Conservation (phyloP, 306 rosid species). For the Quercus gilva region DNA sequence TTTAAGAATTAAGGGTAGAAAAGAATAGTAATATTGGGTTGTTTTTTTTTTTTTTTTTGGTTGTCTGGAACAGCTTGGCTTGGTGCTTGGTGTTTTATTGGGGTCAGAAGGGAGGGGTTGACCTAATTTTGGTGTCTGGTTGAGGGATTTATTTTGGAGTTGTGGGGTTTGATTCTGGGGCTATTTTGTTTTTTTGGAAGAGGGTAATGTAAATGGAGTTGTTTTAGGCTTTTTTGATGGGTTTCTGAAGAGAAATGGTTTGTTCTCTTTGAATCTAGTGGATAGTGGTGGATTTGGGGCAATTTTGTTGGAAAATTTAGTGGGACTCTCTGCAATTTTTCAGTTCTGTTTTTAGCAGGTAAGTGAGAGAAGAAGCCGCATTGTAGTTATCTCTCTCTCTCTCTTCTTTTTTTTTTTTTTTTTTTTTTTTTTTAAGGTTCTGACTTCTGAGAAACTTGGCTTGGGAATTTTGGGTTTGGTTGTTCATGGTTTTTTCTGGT, state of each 20-base stretch:
- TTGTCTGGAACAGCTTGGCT: neutral
- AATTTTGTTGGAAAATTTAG: conserved; percentile 16
- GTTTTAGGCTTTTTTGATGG: conserved; percentile 43
- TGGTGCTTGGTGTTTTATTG: conserved; percentile 9
- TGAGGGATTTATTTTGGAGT: conserved; percentile 15
- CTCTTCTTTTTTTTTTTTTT: neutral
- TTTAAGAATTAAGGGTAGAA: neutral
- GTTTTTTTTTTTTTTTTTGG: neutral
- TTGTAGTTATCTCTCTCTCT: conserved; percentile 40
- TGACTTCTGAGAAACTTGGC: neutral
- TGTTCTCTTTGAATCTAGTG: conserved; percentile 22
- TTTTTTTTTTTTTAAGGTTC: neutral
- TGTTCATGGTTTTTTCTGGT: conserved; percentile 4
- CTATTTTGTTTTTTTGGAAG: conserved; percentile 14
- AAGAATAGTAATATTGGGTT: neutral
- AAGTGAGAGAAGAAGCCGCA: conserved; percentile 41
- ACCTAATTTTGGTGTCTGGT: conserved; percentile 49
- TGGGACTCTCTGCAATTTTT: conserved; percentile 20
- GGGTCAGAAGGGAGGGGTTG: conserved; percentile 53
- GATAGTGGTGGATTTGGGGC: conserved; percentile 27
- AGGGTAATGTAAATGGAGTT: conserved; percentile 43
- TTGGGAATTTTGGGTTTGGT: conserved; percentile 17
- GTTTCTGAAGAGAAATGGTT: conserved; percentile 23
- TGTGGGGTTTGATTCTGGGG: conserved; percentile 22
- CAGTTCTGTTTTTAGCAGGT: conserved; percentile 22